Base-by-base conservation (phyloP, 2,329 filamentous ascomycete species). In the Cadophora malorum region DNA sequence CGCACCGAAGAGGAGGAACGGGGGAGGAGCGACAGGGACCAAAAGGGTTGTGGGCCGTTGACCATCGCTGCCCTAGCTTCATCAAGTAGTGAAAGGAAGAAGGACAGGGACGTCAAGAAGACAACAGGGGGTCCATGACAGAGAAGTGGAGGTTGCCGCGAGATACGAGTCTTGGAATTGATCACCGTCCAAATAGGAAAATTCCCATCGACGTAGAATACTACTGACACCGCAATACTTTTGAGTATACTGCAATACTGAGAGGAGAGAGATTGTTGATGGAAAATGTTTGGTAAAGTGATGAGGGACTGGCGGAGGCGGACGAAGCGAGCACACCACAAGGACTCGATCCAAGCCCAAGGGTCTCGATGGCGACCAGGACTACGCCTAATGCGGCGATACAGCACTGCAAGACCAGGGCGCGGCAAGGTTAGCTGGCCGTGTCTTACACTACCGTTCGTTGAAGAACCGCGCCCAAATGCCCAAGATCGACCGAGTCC, bases 1-100 rank as follows among this genome's bases (percentile, higher is more conserved):
- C 56, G 56, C 56, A 59, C 56, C 33, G 56, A 45, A 28, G 55
- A 58, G 33, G 33, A 56, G 55, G 33, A 33, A 38, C 52, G 52
- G 53, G 53, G 53, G 53, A 14, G 41, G 41, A 58, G 56, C 21
- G n/a, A 41, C 56, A 59, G 56, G 56, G 35, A 59, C 56, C 12
- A 59, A 38, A 19, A 25, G 35, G 56, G 10, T 21, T 25, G 35
- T 59, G 56, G 56, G 10, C 35, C 33, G 35, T 59, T 33, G 28
- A 5, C 28, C 52, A 55, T 33, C 52, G 52, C 14, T 55, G 52
- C 52, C 52, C 52, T 55, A 49, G 41, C 41, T 45, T 14, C 19
- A 16, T 16, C 4, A 45, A 45, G 41, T 49, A n/a, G 19, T 49
- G 19, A 21, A 21, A 7, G n/a, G n/a, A 4, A 9, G 45, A 21